These are phyloP conservation scores for Macrocybe gigantea DNA, from an alignment of 768 basidiomycete genomes.

Conservation along the genomic window DNA sequence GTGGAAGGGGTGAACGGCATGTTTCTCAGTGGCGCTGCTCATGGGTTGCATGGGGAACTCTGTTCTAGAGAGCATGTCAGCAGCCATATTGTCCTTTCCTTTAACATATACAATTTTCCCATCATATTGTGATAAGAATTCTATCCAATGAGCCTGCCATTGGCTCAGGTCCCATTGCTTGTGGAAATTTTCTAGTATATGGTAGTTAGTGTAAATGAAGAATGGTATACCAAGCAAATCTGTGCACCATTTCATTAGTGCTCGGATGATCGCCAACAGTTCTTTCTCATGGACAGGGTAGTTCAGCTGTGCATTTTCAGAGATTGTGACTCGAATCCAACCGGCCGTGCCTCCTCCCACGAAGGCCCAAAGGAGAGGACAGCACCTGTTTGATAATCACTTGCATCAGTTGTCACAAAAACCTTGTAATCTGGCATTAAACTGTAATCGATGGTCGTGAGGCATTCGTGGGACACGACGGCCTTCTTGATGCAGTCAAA, in stretches of 20 bases:
- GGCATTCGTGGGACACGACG: constrained; percentile 17
- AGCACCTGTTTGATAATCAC: constrained; percentile 8
- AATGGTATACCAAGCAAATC: constrained; percentile 16
- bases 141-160: constrained; percentile 24
- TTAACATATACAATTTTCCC: constrained; percentile 25
- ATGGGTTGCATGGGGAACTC: too few relatives aligned
- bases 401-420: constrained; percentile 23
- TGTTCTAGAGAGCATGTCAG: not conserved
- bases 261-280: constrained; percentile 27
- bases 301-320: constrained; percentile 5
- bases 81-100: constrained; percentile 25
- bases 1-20: not conserved
- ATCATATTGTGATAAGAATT: constrained; percentile 29
- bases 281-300: constrained; percentile 24
- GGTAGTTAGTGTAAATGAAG: constrained; percentile 31
- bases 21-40: too few relatives aligned
- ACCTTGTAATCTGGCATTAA: constrained; percentile 16
- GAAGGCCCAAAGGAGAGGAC: constrained; percentile 3
- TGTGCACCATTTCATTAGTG: constrained; percentile 18
- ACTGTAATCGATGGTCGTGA: constrained; percentile 22
- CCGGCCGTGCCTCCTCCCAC: constrained; percentile 6
- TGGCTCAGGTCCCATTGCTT: constrained; percentile 22
- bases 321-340: constrained; percentile 3
- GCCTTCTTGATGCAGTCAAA: constrained; percentile 24
- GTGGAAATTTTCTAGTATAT: constrained; percentile 24